Percentiles rank a stretch among this genome's conserved stretches.
Conservation (phyloP, 208 protist species). For the Crithidia mellificae region DNA sequence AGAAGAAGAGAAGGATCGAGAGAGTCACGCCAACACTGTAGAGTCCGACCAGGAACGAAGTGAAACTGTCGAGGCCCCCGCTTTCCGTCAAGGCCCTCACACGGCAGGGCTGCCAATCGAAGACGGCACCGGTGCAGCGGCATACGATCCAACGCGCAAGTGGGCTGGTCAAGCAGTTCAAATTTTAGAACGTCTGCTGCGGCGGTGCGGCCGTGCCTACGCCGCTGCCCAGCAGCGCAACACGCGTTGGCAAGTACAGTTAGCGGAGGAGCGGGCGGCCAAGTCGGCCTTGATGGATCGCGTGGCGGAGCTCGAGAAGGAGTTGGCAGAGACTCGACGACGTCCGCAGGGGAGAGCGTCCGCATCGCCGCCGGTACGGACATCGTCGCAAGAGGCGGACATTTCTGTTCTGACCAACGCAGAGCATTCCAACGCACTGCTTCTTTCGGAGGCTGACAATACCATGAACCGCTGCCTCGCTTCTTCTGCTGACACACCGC, state of each 20-base stretch:
- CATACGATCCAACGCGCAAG: constrained; percentile 11
- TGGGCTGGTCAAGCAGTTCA: constrained; percentile 9
- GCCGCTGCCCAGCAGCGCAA: constrained; percentile 21
- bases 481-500: too few species aligned
- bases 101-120: background rate
- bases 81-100: background rate
- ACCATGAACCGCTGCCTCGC: too few species aligned
- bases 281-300: constrained; percentile 22
- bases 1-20: too few species aligned
- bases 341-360: background rate
- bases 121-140: background rate
- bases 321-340: constrained; percentile 18
- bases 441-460: too few species aligned
- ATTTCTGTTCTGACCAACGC: too few species aligned
- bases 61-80: background rate
- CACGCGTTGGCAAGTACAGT: constrained; percentile 21
- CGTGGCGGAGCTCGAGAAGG: constrained; percentile 23
- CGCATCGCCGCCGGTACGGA: background rate
- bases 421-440: too few species aligned
- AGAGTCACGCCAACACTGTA: too few species aligned
- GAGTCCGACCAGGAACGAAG: too few species aligned
- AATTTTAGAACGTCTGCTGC: constrained; percentile 25
- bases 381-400: background rate
- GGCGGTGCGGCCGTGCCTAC: constrained; percentile 29
- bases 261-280: constrained; percentile 18